Conservation (phyloP, 2,329 filamentous ascomycete species). For the Trichoderma atrobrunneum region DNA sequence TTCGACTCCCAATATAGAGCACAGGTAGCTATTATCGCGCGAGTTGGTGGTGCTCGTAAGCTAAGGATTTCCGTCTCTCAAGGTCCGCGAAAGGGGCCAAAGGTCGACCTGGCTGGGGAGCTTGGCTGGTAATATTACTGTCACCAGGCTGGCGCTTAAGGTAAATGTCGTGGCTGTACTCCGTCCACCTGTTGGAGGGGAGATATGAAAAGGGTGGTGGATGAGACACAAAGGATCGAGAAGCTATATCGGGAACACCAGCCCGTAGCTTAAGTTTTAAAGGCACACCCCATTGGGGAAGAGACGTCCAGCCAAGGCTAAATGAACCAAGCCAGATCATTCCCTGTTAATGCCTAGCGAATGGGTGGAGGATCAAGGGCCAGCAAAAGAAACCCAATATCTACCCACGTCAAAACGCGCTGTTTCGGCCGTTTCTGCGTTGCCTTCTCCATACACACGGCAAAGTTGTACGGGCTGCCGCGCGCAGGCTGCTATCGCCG, state of each 20-base stretch:
- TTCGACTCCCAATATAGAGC: not conserved
- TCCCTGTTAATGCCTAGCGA: not conserved
- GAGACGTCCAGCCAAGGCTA: not conserved
- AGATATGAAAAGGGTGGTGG: not conserved
- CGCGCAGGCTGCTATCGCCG: not conserved
- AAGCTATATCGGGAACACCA: constrained; percentile 11
- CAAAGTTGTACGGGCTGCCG: not conserved
- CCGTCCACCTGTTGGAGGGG: not conserved
- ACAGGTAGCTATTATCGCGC: not conserved
- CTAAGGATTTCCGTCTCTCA: not conserved
- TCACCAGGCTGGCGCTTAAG: not conserved
- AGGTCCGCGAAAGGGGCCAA: not conserved
- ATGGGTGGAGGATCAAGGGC: not conserved
- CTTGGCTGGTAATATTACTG: not conserved
- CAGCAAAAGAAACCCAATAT: not conserved
- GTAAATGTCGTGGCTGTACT: not conserved
- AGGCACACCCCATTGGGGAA: not conserved
- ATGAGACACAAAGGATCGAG: constrained; percentile 13
- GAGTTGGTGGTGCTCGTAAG: not conserved
- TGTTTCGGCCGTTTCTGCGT: not conserved
- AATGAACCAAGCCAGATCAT: constrained; percentile 3
- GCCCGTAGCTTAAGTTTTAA: not conserved
- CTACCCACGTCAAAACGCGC: not conserved
- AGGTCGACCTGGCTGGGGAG: not conserved
- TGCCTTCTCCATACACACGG: not conserved